Base-by-base conservation (phyloP, 352 stramenopile genomes). In the Phytophthora constricta region DNA sequence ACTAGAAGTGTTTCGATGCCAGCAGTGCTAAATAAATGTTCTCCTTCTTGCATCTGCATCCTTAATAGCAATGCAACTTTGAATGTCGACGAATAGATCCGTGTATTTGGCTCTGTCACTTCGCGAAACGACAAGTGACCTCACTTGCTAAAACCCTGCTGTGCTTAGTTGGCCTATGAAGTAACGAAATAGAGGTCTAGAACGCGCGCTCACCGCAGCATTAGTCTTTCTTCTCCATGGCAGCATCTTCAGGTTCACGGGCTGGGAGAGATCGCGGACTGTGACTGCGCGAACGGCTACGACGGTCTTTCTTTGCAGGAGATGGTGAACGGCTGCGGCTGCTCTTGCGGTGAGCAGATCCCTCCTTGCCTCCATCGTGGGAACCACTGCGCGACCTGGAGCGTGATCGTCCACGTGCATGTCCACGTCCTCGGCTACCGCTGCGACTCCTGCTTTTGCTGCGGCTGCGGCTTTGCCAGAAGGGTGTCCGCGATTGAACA, bases 401-500 rank as follows among this genome's bases (percentile, higher is more conserved):
- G 2, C 54, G 53, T 1, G 48, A 55, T 27, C 67, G 84, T 34
- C 79, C 68, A 34, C 76, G 85, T 9, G 46, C 51, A 66, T 52
- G 50, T 1, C 53, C 75, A 31, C 61, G 47, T 27, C 68, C 78
- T 10, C 65, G 58, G 42, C 75, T 80, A 33, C 58, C 72, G 49
- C 80, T 89, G 51, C 73, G 74, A 62, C 76, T 86, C 25, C 71
- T 58, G 43, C 74, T 90, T 58, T 76, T 78, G 63, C 80, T 88
- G 7, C 49, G 73, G 71, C 79, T 86, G 8, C 62, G 68, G 39
- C 82, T 70, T 84, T 87, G 20, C 71, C 67, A 16, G 54, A 46
- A 20, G 41, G 54, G 42, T 50, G 68, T 17, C 72, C 72, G n/a
- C 80, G 85, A 58, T 97, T 96, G 67, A 93, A 97, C 56, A 92